Evolutionary conservation across 768 basidiomycete genomes (phyloP), one percentile per base, ranked within the genome.

Genomic region (Suillus occidentalis): DNA sequence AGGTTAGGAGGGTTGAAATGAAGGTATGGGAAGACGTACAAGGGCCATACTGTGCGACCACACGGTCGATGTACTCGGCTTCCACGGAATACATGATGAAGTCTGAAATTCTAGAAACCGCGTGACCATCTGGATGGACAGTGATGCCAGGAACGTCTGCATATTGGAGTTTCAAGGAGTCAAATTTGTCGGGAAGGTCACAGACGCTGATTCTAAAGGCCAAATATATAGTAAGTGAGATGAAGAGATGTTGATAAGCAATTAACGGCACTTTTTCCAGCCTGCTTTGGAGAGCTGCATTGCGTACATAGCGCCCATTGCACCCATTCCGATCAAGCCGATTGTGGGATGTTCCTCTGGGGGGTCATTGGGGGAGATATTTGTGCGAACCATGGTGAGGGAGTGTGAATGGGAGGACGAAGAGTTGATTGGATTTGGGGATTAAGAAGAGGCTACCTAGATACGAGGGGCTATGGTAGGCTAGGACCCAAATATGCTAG

Each of bases 261-360:
- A 16, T 56, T 42, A 37, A 28, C 28, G 6, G 65, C 66, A 95
- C 96, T 87, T 91, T 76, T 88, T 86, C 89, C 94, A 95, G 2
- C 97, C 95, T 12, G 89, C 95, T 7, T 82, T 80, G 13, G 88
- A 85, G 31, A 99, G 81, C n/a, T 81, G 74, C 20, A 82, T 84
- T 0, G 95, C 94, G 74, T 98, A 99, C 95, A 99, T 94, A 72
- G 81, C 82, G 2, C 97, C 97, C 97, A 99, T 99, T 59, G 92
- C 92, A 0, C 96, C 96, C 95, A 98, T 97, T 2, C 97, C 96
- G 66, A 97, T 97, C 60, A 97, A 80, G 2, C 96, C 96, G 45
- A 99, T 91, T 0, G 84, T 83, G 7, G 93, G 92, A 69, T 95
- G 93, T 31, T 80, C 74, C 6, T 81, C 77, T 2, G 72, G 22